A percentile compares a stretch with the other conserved stretches of the same genome.
phyloP scores from a whole-genome alignment of 179 eudicot genomes.

The Carnegiea gigantea region DNA sequence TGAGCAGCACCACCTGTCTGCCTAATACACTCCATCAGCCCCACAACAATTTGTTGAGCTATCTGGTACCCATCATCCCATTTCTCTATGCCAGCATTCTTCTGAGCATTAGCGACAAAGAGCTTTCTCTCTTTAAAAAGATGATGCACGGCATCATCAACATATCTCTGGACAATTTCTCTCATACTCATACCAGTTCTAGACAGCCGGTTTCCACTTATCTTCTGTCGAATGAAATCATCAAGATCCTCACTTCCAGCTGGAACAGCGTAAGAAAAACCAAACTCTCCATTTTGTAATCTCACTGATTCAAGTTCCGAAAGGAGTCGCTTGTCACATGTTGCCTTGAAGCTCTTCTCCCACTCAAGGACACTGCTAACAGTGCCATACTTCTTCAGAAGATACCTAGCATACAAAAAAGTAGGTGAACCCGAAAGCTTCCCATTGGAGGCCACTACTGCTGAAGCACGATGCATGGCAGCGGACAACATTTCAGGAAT shows the following conservation, averaged over 20 bases:
- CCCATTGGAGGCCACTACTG: slow-evolving; percentile 66
- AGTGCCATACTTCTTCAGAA: slow-evolving; percentile 67
- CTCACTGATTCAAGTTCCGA: slow-evolving; percentile 88
- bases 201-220: slow-evolving; percentile 67
- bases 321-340: slow-evolving; percentile 68
- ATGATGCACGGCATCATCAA: slow-evolving; percentile 69
- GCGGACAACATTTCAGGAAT: slow-evolving; percentile 87
- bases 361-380: slow-evolving; percentile 76
- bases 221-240: slow-evolving; percentile 89
- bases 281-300: slow-evolving; percentile 73
- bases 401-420: slow-evolving; percentile 65
- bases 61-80: slow-evolving; percentile 74
- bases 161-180: slow-evolving; percentile 68
- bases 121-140: slow-evolving; percentile 79
- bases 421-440: slow-evolving; percentile 77
- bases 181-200: slow-evolving; percentile 84
- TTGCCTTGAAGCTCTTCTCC: slow-evolving; percentile 81
- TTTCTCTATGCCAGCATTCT: slow-evolving; percentile 64
- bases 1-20: slow-evolving; percentile 99
- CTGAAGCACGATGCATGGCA: slow-evolving; percentile 67
- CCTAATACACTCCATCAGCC: slow-evolving; percentile 85
- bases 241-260: slow-evolving; percentile 85
- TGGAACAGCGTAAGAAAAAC: slow-evolving; percentile 76
- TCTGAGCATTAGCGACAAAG: slow-evolving; percentile 54
- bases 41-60: slow-evolving; percentile 71